Evolutionary conservation across 2,329 filamentous ascomycete species (phyloP).

Genomic region (Akanthomyces dipterigenus): DNA sequence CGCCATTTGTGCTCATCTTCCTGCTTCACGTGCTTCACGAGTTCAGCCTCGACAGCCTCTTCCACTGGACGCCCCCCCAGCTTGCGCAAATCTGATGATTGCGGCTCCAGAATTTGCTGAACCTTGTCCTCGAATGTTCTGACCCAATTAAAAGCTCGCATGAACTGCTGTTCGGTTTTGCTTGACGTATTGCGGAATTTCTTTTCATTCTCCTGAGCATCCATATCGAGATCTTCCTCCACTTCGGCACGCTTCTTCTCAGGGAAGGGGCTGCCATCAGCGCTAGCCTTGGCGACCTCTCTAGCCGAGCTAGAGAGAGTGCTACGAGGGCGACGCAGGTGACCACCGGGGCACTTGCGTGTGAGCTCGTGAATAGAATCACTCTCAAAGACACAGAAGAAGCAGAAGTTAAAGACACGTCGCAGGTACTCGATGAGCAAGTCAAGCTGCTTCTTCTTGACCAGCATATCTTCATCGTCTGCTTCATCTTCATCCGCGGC

Average conservation of each 20-base stretch:
- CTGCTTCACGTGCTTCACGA: conserved; percentile 85
- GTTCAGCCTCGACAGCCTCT: conserved; percentile 79
- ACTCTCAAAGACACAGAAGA: conserved; percentile 98
- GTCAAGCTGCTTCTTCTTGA: conserved; percentile 96
- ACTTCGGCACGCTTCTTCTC: conserved; percentile 70
- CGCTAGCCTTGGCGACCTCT: conserved; percentile 78
- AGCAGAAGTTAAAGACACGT: conserved; percentile 96
- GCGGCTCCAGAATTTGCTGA: conserved; percentile 83
- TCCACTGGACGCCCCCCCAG: conserved; percentile 82
- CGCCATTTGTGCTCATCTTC: conserved; percentile 96
- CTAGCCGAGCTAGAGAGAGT: conserved; percentile 79
- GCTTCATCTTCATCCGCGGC: conserved; percentile 78
- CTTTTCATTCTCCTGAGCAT: conserved; percentile 51
- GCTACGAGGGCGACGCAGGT: conserved; percentile 82
- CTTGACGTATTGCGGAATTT: conserved; percentile 62
- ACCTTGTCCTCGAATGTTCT: conserved; percentile 98
- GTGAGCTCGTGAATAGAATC: conserved; percentile 95
- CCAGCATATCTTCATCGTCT: conserved; percentile 81
- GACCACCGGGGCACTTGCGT: conserved; percentile 93
- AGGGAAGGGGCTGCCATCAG: conserved; percentile 75
- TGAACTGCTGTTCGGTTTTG: conserved; percentile 85
- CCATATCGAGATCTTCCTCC: conserved; percentile 52
- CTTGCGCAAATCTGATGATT: conserved; percentile 79
- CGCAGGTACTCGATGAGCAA: conserved; percentile 93
- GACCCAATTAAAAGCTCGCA: conserved; percentile 97